A percentile compares a stretch with the other conserved stretches of the same genome.
Evolutionary conservation across 306 rosid species (phyloP).

Genomic region (Vicia villosa): DNA sequence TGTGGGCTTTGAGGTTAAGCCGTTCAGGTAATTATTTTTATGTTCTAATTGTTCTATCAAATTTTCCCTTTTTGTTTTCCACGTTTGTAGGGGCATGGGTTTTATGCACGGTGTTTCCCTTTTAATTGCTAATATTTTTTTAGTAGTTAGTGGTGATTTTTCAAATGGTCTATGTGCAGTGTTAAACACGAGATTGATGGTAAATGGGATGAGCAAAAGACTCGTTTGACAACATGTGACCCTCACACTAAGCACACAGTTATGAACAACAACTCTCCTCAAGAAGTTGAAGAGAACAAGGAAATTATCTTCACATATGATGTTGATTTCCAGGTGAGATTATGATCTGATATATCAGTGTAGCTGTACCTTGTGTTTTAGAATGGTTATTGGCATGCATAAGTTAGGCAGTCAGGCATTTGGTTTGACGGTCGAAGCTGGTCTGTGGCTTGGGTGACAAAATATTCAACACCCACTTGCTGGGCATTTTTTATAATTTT

Average conservation of each 20-base stretch:
- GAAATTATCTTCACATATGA: slow-evolving; percentile 92
- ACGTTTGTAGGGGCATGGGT: not conserved
- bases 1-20: slow-evolving; percentile 97
- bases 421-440: slow-evolving; percentile 22
- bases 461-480: not conserved
- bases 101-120: slow-evolving; percentile 3
- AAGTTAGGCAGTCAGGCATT: slow-evolving; percentile 7
- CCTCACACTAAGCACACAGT: slow-evolving; percentile 87
- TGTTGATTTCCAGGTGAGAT: slow-evolving; percentile 87
- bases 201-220: slow-evolving; percentile 65
- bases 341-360: slow-evolving; percentile 18
- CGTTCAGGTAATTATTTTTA: slow-evolving; percentile 62
- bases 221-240: slow-evolving; percentile 86
- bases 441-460: not conserved
- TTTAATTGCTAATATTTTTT: slow-evolving; percentile 21
- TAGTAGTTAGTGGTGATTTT: slow-evolving; percentile 33
- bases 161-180: slow-evolving; percentile 52
- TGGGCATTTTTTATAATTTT: not conserved
- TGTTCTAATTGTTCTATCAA: not conserved
- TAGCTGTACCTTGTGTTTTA: not conserved
- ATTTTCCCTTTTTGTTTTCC: slow-evolving; percentile 17
- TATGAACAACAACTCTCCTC: slow-evolving; percentile 79
- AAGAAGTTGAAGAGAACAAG: slow-evolving; percentile 87
- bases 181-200: slow-evolving; percentile 88
- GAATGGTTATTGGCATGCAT: slow-evolving; percentile 15